Conservation (phyloP, 2,329 filamentous ascomycete species). For the Pseudophaeomoniella oleicola region DNA sequence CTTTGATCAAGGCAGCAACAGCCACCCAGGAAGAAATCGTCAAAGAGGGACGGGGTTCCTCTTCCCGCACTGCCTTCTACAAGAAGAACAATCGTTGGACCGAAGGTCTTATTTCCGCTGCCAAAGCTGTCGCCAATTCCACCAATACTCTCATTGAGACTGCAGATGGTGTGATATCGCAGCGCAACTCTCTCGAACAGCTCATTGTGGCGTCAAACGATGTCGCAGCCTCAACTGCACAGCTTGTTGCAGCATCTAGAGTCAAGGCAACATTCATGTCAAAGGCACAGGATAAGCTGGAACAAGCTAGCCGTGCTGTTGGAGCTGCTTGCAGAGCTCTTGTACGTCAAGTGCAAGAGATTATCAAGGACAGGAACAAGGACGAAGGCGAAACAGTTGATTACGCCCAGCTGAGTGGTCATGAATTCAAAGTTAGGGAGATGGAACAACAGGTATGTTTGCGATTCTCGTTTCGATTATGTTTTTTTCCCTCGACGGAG, state of each 20-base stretch:
- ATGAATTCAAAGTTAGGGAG: slow-evolving; percentile 96
- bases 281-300: slow-evolving; percentile 84
- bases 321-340: slow-evolving; percentile 74
- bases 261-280: slow-evolving; percentile 98
- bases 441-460: slow-evolving; percentile 94
- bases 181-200: slow-evolving; percentile 87
- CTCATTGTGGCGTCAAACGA: slow-evolving; percentile 96
- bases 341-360: slow-evolving; percentile 83
- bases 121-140: slow-evolving; percentile 84
- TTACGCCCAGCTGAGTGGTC: slow-evolving; percentile 72
- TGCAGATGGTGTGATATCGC: slow-evolving; percentile 84
- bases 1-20: slow-evolving; percentile 88
- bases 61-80: slow-evolving; percentile 87
- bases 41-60: slow-evolving; percentile 73
- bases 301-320: slow-evolving; percentile 84
- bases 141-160: slow-evolving; percentile 97
- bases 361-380: slow-evolving; percentile 75
- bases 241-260: slow-evolving; percentile 85
- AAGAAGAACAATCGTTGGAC: slow-evolving; percentile 99
- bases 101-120: slow-evolving; percentile 89
- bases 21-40: slow-evolving; percentile 93
- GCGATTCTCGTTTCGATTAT: slow-evolving; percentile 1
- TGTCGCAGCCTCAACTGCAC: slow-evolving; percentile 87
- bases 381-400: slow-evolving; percentile 70
- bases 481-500: neutral